Evolutionary conservation across 345 rosid species (phyloP), one percentile per base, ranked within the genome.

Genomic region (Psidium guajava): DNA sequence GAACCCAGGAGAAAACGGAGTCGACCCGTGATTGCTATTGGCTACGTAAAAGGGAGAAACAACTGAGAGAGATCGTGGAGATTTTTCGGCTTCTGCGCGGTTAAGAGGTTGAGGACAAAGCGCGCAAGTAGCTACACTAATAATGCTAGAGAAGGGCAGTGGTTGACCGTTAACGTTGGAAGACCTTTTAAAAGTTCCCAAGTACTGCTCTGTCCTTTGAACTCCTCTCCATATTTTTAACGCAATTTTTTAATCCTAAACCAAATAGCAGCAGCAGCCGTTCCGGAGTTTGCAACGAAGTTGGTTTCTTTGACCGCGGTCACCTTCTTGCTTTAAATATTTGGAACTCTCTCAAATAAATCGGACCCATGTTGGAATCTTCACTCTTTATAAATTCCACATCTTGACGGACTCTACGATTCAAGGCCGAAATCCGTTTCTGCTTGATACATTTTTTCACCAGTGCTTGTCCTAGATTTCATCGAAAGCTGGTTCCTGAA

Each of bases 381-480:
- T 86, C 87, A 81, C 87, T 10, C 84, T 81, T 25, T 40, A 24
- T n/a, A 84, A 83, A 61, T 77, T 21, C 82, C 88, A 82, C 82
- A 32, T 50, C 51, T 85, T 25, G n/a, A 57, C 91, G 90, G 92
- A 87, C 87, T 84, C 83, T 86, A 28, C 93, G 55, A 89, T 58
- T 82, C 44, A 85, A 56, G 61, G 81, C 75, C 42, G 21, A 18
- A 32, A 64, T 32, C 77, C 18, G 47, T 69, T 44, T 69, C 47
- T 69, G 18, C 47, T 69, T 44, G 11, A 32, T 32, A 18, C 54
- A 74, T 12, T 51, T 74, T 50, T 40, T 36, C 85, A 53, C 64
- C 82, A 11, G 56, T 69, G 75, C 59, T 52, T 53, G 11, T 54
- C 40, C 52, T 15, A 85, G 53, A 81, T 28, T 81, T 24, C 51